phyloP scores from a whole-genome alignment of 257 asterid genomes.

The Solanum chilense region DNA sequence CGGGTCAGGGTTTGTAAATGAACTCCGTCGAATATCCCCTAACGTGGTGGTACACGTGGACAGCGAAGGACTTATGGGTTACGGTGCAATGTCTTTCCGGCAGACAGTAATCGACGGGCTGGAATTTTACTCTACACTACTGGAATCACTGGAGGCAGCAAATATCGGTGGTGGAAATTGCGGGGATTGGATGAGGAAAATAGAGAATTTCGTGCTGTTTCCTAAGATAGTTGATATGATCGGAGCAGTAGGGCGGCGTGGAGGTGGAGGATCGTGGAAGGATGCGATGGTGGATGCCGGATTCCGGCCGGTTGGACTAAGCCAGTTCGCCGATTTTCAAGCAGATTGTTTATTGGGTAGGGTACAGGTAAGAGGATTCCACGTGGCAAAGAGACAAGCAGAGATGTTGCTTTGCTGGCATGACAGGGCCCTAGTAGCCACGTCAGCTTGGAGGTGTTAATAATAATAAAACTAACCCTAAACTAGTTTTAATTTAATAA shows the following conservation, averaged over 20 bases:
- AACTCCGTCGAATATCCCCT: conserved; percentile 60
- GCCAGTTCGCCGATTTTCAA: conserved; percentile 76
- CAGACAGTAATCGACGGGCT: conserved; percentile 79
- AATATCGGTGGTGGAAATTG: conserved; percentile 22
- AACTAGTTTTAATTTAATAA: background rate
- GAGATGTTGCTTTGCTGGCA: conserved; percentile 99
- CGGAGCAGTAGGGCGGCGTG: conserved; percentile 53
- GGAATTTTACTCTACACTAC: conserved; percentile 66
- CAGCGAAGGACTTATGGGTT: conserved; percentile 50
- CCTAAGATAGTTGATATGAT: conserved; percentile 65
- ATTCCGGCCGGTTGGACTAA: conserved; percentile 63
- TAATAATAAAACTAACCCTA: background rate
- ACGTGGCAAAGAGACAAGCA: conserved; percentile 66
- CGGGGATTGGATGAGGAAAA: conserved; percentile 52
- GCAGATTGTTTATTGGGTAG: conserved; percentile 73
- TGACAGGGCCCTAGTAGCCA: conserved; percentile 74
- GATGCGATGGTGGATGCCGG: conserved; percentile 79
- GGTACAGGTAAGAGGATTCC: conserved; percentile 76
- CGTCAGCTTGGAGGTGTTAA: conserved; percentile 83
- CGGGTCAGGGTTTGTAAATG: conserved; percentile 61
- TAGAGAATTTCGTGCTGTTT: conserved; percentile 62
- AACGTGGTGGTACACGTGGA: conserved; percentile 89
- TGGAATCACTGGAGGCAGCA: conserved; percentile 77
- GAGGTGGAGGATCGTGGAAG: conserved; percentile 36
- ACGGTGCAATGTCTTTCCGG: conserved; percentile 49